These are phyloP conservation scores for Xylaria sp. DNA, from an alignment of 2,329 filamentous ascomycete genomes.

Conservation along the genomic window DNA sequence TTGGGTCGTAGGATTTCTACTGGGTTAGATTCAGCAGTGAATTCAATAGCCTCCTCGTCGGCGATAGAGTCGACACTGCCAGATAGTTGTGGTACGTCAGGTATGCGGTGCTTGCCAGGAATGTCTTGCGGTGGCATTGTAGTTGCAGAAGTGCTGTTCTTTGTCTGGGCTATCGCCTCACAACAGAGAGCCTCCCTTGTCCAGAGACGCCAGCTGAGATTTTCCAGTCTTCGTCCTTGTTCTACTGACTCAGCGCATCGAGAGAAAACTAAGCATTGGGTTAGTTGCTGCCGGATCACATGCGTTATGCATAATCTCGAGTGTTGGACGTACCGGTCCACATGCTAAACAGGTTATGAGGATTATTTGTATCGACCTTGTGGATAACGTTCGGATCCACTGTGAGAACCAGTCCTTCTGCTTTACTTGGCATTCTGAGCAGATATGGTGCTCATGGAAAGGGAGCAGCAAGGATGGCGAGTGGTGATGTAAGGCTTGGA, in stretches of 20 bases:
- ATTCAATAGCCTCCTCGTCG: conserved; percentile 70
- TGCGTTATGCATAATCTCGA: neutral
- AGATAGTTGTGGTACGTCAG: conserved; percentile 73
- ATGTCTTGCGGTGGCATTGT: conserved; percentile 58
- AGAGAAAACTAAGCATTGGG: conserved; percentile 73
- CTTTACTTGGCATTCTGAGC: conserved; percentile 76
- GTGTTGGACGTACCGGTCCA: conserved; percentile 79
- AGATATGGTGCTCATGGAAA: conserved; percentile 35
- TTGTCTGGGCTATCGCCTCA: conserved; percentile 63
- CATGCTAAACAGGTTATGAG: conserved; percentile 93
- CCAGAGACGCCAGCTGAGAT: conserved; percentile 95
- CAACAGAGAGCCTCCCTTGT: conserved; percentile 92
- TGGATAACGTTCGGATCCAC: conserved; percentile 92
- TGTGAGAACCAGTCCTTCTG: conserved; percentile 85
- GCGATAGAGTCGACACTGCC: conserved; percentile 76
- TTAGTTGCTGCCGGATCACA: conserved; percentile 39
- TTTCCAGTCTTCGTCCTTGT: conserved; percentile 89
- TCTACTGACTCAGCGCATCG: conserved; percentile 93
- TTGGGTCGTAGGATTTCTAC: conserved; percentile 69
- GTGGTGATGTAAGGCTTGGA: conserved; percentile 28
- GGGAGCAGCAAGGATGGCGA: conserved; percentile 27
- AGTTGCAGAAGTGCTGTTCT: conserved; percentile 43
- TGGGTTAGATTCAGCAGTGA: conserved; percentile 58
- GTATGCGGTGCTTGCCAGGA: conserved; percentile 48
- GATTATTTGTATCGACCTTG: conserved; percentile 91